These are phyloP conservation scores for Paraphaeosphaeria sporulosa DNA, from an alignment of 2,329 filamentous ascomycete genomes.

Conservation along the genomic window DNA sequence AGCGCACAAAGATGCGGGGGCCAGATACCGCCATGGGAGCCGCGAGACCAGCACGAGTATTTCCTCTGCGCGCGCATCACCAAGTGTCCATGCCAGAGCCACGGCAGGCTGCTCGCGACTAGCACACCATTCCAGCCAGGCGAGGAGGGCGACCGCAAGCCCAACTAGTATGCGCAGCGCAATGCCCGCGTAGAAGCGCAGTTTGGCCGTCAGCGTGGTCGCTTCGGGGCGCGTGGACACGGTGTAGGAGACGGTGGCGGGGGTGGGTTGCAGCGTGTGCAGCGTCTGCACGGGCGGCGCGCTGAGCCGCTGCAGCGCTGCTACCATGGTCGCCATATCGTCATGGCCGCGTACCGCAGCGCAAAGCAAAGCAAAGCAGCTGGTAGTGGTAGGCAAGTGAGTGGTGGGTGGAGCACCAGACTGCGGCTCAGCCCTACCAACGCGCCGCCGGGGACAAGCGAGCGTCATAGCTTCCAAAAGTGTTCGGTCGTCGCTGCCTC, in stretches of 20 bases:
- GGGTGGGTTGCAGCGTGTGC: constrained; percentile 58
- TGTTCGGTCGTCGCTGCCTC: background rate
- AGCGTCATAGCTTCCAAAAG: constrained; percentile 22
- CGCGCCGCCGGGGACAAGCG: constrained; percentile 23
- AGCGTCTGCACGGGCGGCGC: constrained; percentile 39
- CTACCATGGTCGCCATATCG: constrained; percentile 26
- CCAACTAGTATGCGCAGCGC: constrained; percentile 56
- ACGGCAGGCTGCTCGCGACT: constrained; percentile 12
- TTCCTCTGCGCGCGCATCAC: constrained; percentile 17
- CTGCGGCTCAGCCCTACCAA: constrained; percentile 24
- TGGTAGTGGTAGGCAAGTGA: no score
- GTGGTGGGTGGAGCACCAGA: constrained; percentile 11
- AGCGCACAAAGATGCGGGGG: constrained; percentile 47
- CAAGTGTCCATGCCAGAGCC: constrained; percentile 18
- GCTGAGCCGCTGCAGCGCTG: constrained; percentile 31
- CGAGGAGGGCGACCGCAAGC: constrained; percentile 48
- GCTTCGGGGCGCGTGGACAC: constrained; percentile 77
- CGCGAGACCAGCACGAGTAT: constrained; percentile 48
- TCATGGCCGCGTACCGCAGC: constrained; percentile 11
- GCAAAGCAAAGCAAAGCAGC: background rate
- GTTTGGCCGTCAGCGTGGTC: constrained; percentile 55
- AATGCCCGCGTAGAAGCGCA: constrained; percentile 54
- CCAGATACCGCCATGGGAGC: constrained; percentile 54
- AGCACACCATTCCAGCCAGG: constrained; percentile 39
- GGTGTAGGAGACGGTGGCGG: constrained; percentile 90